Evolutionary conservation across 2,329 filamentous ascomycete species (phyloP).

Genomic region (Fusarium solani-melongenae): DNA sequence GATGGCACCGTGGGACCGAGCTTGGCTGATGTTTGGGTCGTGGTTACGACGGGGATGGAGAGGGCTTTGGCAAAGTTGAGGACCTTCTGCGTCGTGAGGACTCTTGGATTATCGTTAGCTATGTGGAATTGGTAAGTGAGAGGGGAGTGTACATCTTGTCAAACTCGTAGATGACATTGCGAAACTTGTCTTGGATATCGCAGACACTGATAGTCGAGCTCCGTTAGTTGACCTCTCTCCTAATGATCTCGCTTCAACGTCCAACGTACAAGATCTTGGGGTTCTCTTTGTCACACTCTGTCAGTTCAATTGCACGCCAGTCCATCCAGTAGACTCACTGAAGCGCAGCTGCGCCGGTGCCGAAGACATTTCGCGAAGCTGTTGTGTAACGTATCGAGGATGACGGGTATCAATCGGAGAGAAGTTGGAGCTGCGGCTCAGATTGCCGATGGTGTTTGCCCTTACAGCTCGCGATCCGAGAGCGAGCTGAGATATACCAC

Average conservation of each 20-base stretch:
- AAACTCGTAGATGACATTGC: constrained; percentile 84
- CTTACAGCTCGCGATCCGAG: constrained; percentile 14
- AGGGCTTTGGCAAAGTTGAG: constrained; percentile 73
- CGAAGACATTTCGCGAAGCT: constrained; percentile 29
- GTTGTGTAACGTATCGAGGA: not conserved
- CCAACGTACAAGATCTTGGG: constrained; percentile 61
- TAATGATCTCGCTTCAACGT: not conserved
- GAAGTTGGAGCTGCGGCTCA: not conserved
- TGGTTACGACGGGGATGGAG: constrained; percentile 82
- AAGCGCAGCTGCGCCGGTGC: constrained; percentile 45
- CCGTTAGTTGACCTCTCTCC: not conserved
- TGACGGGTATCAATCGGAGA: not conserved
- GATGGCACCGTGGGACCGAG: constrained; percentile 85
- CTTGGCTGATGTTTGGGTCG: constrained; percentile 83
- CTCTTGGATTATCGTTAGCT: constrained; percentile 47
- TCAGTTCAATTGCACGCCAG: not conserved
- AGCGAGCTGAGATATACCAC: constrained; percentile 28
- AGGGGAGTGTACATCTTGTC: constrained; percentile 74
- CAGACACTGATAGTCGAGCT: constrained; percentile 73
- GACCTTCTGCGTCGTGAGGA: constrained; percentile 76
- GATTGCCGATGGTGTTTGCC: constrained; percentile 3
- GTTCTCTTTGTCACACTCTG: constrained; percentile 50
- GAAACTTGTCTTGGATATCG: constrained; percentile 95
- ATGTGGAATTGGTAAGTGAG: not conserved
- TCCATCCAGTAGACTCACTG: constrained; percentile 41